phyloP scores from a whole-genome alignment of 371 early-diverging fungal genomes.

The Mucor mucedo region DNA sequence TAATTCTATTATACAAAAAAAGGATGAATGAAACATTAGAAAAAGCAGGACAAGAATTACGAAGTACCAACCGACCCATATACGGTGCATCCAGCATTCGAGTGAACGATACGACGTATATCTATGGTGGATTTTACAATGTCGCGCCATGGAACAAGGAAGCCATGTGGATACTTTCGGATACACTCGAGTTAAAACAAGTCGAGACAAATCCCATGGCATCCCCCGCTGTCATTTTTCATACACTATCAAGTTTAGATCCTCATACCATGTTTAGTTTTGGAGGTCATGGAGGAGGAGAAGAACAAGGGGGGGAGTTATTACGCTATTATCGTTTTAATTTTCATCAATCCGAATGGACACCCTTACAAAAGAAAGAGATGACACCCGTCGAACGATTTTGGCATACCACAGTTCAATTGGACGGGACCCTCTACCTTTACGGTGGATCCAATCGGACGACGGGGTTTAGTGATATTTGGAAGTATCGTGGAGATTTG shows the following conservation, averaged over 20 bases:
- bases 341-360: slow-evolving; percentile 25
- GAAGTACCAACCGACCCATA: slow-evolving; percentile 34
- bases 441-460: slow-evolving; percentile 43
- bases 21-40: too few species aligned
- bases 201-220: slow-evolving; percentile 36
- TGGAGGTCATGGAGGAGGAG: slow-evolving; percentile 34
- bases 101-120: slow-evolving; percentile 31
- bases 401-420: slow-evolving; percentile 32
- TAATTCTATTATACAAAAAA: too few species aligned
- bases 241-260: slow-evolving; percentile 15
- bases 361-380: slow-evolving; percentile 31
- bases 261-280: slow-evolving; percentile 24
- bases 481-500: slow-evolving; percentile 25
- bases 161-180: slow-evolving; percentile 32
- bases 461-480: slow-evolving; percentile 25
- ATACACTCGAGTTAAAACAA: slow-evolving; percentile 18
- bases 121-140: slow-evolving; percentile 41
- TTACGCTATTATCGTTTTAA: slow-evolving; percentile 33
- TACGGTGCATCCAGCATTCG: slow-evolving; percentile 32
- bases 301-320: slow-evolving; percentile 11
- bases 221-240: slow-evolving; percentile 37
- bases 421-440: slow-evolving; percentile 15
- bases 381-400: slow-evolving; percentile 32
- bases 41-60: slow-evolving; percentile 32
- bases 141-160: slow-evolving; percentile 42